phyloP scores from a whole-genome alignment of 2,329 filamentous ascomycete genomes.

The Zalaria obscura region DNA sequence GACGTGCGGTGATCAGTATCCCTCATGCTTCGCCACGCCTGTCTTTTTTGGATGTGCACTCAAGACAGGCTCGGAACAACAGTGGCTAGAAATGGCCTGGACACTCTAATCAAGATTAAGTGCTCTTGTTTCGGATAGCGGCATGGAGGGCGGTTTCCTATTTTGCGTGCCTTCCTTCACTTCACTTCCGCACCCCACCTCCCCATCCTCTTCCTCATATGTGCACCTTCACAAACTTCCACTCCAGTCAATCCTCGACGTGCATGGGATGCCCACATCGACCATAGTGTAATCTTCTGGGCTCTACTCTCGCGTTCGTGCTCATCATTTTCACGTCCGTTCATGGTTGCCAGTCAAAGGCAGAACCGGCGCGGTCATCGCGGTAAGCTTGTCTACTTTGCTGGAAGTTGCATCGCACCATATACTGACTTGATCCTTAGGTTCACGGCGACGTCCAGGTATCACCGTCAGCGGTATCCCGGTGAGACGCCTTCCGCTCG shows the following conservation, averaged over 20 bases:
- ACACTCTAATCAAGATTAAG: too few species aligned
- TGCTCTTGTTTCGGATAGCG: too few species aligned
- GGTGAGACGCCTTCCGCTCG: conserved; percentile 14
- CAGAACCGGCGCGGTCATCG: not conserved
- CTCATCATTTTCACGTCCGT: not conserved
- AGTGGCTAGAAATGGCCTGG: too few species aligned
- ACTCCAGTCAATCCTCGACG: not conserved
- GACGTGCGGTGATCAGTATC: too few species aligned
- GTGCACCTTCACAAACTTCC: not conserved
- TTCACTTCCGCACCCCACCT: too few species aligned
- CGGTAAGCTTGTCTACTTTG: not conserved
- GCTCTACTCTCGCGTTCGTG: not conserved
- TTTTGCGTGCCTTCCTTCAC: too few species aligned
- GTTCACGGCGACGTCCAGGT: conserved; percentile 1
- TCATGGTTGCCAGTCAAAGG: not conserved
- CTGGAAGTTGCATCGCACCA: not conserved
- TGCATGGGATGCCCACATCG: too few species aligned
- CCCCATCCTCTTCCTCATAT: too few species aligned
- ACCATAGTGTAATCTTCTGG: not conserved
- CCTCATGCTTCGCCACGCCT: too few species aligned
- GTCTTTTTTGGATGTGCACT: too few species aligned
- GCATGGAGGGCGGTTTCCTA: too few species aligned
- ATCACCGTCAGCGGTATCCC: not conserved
- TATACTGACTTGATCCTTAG: not conserved
- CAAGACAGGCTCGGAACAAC: too few species aligned